A percentile compares a stretch with the other conserved stretches of the same genome.
These are phyloP conservation scores for Hypocreales sp. DNA, from an alignment of 2,329 filamentous ascomycete species.

Conservation along the genomic window DNA sequence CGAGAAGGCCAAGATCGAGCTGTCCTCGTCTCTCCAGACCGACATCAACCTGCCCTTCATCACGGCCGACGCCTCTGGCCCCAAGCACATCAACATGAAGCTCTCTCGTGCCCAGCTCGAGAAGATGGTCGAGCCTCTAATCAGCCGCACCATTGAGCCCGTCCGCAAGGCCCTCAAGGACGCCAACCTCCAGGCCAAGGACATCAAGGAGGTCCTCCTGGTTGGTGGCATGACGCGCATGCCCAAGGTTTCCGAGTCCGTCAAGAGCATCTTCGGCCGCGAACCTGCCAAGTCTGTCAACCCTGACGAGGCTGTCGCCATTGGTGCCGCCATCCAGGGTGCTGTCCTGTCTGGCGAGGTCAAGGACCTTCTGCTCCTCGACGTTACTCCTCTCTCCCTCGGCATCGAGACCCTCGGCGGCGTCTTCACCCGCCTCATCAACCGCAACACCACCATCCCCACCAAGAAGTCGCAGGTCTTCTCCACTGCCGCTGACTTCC, in stretches of 20 bases:
- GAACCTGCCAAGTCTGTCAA: constrained; percentile 97
- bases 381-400: constrained; percentile 89
- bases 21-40: constrained; percentile 87
- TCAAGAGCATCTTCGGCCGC: constrained; percentile 92
- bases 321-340: constrained; percentile 94
- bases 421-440: constrained; percentile 96
- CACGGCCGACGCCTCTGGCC: constrained; percentile 85
- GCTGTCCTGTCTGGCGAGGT: constrained; percentile 93
- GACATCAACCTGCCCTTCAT: constrained; percentile 99
- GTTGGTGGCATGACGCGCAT: constrained; percentile 99
- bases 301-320: constrained; percentile 94
- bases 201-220: constrained; percentile 94
- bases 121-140: constrained; percentile 79
- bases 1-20: constrained; percentile 98
- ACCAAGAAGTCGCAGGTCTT: constrained; percentile 99
- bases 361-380: constrained; percentile 86
- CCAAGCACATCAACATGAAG: constrained; percentile 97
- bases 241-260: constrained; percentile 93
- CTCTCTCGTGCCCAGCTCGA: constrained; percentile 86
- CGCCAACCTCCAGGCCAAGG: constrained; percentile 76
- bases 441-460: constrained; percentile 97
- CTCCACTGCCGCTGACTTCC: constrained; percentile 95
- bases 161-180: constrained; percentile 97
- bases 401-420: constrained; percentile 97
- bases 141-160: constrained; percentile 73